Evolutionary conservation across 345 rosid genomes (phyloP).

Genomic region (Durio zibethinus): DNA sequence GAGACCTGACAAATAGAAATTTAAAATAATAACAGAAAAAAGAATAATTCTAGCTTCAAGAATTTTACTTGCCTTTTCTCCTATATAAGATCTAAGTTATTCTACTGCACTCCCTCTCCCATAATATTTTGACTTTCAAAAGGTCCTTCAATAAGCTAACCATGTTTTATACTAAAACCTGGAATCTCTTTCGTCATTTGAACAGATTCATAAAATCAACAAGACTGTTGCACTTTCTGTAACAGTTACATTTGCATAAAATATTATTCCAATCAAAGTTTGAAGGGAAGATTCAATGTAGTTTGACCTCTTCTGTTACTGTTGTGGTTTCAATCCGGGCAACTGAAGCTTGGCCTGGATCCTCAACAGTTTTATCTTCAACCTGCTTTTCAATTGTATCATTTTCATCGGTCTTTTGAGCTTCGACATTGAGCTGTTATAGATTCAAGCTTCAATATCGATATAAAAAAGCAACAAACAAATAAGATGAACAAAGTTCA

Average conservation of each 20-base stretch:
- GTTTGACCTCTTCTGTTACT: conserved; percentile 37
- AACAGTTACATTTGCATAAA: background rate
- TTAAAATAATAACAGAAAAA: no score
- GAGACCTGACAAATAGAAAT: no score
- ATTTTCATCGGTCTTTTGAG: conserved; percentile 17
- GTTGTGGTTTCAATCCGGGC: conserved; percentile 27
- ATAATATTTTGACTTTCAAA: background rate
- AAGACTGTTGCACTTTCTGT: background rate
- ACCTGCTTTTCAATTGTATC: conserved; percentile 14
- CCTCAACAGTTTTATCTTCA: conserved; percentile 18
- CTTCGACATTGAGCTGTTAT: conserved; percentile 21
- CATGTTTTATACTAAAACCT: background rate
- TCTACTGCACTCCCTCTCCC: background rate
- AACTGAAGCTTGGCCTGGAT: conserved; percentile 17
- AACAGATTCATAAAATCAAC: background rate
- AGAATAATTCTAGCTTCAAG: no score
- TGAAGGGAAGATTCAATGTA: background rate
- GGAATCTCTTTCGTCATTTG: background rate
- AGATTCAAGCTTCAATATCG: conserved; percentile 9
- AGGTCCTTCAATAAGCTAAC: background rate
- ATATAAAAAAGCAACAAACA: background rate
- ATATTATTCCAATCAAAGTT: background rate
- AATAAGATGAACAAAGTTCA: background rate
- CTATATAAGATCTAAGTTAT: no score
- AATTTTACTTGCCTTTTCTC: no score